These are phyloP conservation scores for Closterium sp. DNA, from an alignment of 139 green algal species.

Conservation along the genomic window DNA sequence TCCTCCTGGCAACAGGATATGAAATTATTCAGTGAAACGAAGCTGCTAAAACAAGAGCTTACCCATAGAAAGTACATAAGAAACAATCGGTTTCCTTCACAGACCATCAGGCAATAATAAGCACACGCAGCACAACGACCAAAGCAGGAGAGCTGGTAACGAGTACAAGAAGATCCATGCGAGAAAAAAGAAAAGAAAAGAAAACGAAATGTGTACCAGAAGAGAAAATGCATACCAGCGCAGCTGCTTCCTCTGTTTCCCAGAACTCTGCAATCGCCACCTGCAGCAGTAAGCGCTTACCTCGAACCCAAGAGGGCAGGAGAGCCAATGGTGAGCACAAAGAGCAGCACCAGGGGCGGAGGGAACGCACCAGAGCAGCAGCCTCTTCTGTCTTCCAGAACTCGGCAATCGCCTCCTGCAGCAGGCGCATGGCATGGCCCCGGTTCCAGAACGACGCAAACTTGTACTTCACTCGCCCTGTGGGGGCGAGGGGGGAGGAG, in stretches of 20 bases:
- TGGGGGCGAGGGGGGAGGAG: not conserved
- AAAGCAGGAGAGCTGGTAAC: not conserved
- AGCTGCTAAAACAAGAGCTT: too few relatives aligned
- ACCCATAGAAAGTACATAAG: too few relatives aligned
- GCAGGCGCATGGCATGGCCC: too few relatives aligned
- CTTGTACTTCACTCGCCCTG: slow-evolving; percentile 38
- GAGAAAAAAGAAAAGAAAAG: not conserved
- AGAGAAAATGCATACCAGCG: not conserved
- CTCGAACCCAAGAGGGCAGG: too few relatives aligned
- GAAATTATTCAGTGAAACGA: too few relatives aligned
- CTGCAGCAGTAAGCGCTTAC: too few relatives aligned
- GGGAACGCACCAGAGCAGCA: not conserved
- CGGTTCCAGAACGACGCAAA: slow-evolving; percentile 48
- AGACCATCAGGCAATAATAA: too few relatives aligned
- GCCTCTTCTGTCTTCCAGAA: slow-evolving; percentile 7
- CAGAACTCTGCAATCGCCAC: not conserved
- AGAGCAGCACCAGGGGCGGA: too few relatives aligned
- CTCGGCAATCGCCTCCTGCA: not conserved
- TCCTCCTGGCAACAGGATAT: not conserved
- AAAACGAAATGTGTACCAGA: not conserved
- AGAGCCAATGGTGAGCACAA: too few relatives aligned
- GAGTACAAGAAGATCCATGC: not conserved
- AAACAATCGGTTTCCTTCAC: too few relatives aligned
- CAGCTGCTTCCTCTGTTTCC: not conserved
- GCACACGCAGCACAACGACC: not conserved